Conservation (phyloP, 768 basidiomycete species). For the Amanita pseudoporphyria region DNA sequence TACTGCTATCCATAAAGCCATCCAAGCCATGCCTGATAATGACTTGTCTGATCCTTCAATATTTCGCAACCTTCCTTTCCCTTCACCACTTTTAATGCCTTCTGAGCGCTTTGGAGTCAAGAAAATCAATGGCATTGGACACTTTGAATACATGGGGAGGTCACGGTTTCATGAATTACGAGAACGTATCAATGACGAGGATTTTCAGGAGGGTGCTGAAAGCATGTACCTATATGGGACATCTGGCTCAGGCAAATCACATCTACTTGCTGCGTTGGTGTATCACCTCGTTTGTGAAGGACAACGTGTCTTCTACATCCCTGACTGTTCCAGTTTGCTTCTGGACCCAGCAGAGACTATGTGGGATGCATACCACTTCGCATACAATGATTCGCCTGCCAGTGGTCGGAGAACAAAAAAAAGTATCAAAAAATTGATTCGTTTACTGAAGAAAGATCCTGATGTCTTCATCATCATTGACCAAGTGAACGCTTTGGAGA, state of each 20-base stretch:
- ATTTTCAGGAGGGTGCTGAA: slow-evolving; percentile 4
- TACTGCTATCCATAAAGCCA: slow-evolving; percentile 9
- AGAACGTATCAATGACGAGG: neutral
- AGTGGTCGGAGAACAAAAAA: slow-evolving; percentile 6
- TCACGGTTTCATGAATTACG: slow-evolving; percentile 8
- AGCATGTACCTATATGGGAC: slow-evolving; percentile 11
- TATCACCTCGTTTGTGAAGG: slow-evolving; percentile 11
- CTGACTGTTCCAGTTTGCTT: slow-evolving; percentile 9
- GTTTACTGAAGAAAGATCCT: slow-evolving; percentile 1
- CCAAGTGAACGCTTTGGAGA: slow-evolving; percentile 9
- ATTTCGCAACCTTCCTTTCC: slow-evolving; percentile 11
- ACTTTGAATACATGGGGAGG: slow-evolving; percentile 12
- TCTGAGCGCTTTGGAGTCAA: slow-evolving; percentile 5
- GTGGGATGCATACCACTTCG: slow-evolving; percentile 8
- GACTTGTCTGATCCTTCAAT: slow-evolving; percentile 11
- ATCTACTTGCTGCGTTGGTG: slow-evolving; percentile 12
- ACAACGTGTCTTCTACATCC: slow-evolving; percentile 11
- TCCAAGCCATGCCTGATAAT: slow-evolving; percentile 10
- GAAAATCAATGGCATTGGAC: slow-evolving; percentile 4
- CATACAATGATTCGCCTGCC: slow-evolving; percentile 8
- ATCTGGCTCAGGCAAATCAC: slow-evolving; percentile 11
- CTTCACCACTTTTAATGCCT: slow-evolving; percentile 10
- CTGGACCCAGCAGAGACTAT: neutral
- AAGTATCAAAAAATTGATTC: slow-evolving; percentile 7
- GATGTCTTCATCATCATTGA: slow-evolving; percentile 11